These are phyloP conservation scores for Pythium guiyangense DNA, from an alignment of 352 stramenopile species.

Conservation along the genomic window DNA sequence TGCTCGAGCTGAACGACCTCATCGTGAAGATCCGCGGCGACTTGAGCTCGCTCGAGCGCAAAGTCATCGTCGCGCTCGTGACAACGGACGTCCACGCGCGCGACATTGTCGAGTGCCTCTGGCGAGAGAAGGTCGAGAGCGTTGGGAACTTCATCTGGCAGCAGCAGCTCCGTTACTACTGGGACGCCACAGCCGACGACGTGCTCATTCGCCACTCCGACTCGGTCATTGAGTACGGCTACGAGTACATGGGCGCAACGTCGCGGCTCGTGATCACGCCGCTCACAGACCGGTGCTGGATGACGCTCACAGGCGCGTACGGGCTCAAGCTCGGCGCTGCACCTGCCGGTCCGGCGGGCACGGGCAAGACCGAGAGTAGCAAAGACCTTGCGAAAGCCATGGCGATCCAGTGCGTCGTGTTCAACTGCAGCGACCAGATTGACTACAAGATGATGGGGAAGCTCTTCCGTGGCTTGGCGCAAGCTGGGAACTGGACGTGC, in stretches of 20 bases:
- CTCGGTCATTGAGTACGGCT: conserved; percentile 89
- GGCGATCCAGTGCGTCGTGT: conserved; percentile 93
- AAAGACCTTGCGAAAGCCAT: conserved; percentile 95
- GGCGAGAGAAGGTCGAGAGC: conserved; percentile 55
- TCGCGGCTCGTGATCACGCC: conserved; percentile 85
- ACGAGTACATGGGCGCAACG: conserved; percentile 94
- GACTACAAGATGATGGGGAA: conserved; percentile 98
- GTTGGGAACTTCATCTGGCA: conserved; percentile 93
- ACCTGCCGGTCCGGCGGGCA: conserved; percentile 92
- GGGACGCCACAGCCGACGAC: conserved; percentile 85
- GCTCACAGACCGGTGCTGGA: conserved; percentile 94
- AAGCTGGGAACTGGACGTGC: conserved; percentile 88
- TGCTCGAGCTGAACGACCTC: conserved; percentile 87
- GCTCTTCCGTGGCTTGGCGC: conserved; percentile 91
- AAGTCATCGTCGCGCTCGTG: conserved; percentile 92
- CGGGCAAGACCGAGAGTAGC: conserved; percentile 95
- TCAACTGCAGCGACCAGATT: conserved; percentile 95
- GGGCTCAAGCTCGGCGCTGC: conserved; percentile 91
- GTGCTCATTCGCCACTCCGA: conserved; percentile 88
- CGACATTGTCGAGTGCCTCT: conserved; percentile 83
- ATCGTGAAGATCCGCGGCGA: conserved; percentile 91
- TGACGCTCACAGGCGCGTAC: conserved; percentile 94
- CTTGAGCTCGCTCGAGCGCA: conserved; percentile 83
- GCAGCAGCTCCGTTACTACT: conserved; percentile 94
- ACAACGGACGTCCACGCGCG: conserved; percentile 91